Base-by-base conservation (phyloP, 768 basidiomycete species). In the Naganishia antarctica region DNA sequence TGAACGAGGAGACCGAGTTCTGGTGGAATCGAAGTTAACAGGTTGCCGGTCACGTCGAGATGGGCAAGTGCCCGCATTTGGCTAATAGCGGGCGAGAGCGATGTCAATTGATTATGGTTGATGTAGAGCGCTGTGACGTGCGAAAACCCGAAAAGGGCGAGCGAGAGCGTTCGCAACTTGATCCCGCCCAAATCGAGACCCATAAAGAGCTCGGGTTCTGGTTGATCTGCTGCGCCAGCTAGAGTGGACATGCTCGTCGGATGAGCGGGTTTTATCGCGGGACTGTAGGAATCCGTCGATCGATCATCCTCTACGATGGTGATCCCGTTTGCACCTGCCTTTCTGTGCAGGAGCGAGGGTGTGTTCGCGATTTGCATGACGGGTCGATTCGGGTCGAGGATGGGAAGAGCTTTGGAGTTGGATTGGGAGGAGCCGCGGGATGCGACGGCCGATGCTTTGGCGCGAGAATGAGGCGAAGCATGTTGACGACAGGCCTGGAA, bases 161-260 rank as follows among this genome's bases (percentile, higher is more conserved):
- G 79, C 37, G 93, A 89, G 57, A 99, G 82, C 69, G 88, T 90
- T 82, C 93, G 94, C 74, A 99, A 85, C 68, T 85, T 85, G 69
- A 96, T 86, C 16, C 96, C 96, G 60, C 96, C 94, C 86, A 99
- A 90, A 79, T 99, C 96, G 50, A 99, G 80, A 21, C 90, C 89
- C 29, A 80, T 87, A 93, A 94, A 99, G 1, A 73, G 72, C 49
- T 76, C 72, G 7, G 45, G 44, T 40, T 66, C 47, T 73, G 84
- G 83, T 49, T 88, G 85, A 7, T 86, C 84, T 67, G 84, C 83
- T 44, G 81, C 80, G 46, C 83, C 82, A 4, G 84, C 85, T 44
- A 90, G 89, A 21, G 86, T 87, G 13, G 84, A 86, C 4, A 86
- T 87, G 3, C 88, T 85, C 2, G 89, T 87, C 0, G 88, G 87